Base-by-base conservation (phyloP, 768 basidiomycete species). In the Rhodotorula paludigena region DNA sequence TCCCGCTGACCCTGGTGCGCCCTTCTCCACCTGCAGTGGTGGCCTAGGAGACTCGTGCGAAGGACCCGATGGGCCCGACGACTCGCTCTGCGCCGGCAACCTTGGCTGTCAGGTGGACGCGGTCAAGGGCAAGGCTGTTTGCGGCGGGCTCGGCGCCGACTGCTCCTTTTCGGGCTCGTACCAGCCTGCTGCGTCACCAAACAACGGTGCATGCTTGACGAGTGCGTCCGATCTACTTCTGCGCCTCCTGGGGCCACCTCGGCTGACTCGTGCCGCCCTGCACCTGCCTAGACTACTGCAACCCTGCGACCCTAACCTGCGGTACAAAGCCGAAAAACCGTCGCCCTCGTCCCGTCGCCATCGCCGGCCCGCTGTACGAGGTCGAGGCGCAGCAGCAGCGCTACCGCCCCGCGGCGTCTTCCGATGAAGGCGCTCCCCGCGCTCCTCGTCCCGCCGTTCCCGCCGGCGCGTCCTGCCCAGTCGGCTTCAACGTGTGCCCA, bases 41-140 rank as follows among this genome's bases (percentile, higher is more conserved):
- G 66, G 66, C 16, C 57, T 68, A 6, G 66, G 66, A 7, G 66
- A 68, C 20, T 25, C 57, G 16, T 68, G 66, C 36, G 61, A 68
- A 25, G 66, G 66, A 0, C 56, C 57, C 1, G 66, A 63, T 14
- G 66, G 66, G 2, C 60, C 66, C 7, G 66, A 68, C 57, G 66
- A 68, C 52, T 53, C 61, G 21, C 38, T 68, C 2, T 68, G 66
- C 57, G 44, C 30, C 25, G 66, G 66, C 25, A 68, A 68, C 44
- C 32, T 68, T 3, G 44, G 57, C 2, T 68, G 66, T 32, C 66
- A 68, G n/a, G 35, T n/a, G 11, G 56, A 63, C 25, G 66, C 56
- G 8, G 47, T 53, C 1, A 9, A 25, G 1, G 66, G 66, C 0
- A 53, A 47, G 32, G 66, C 66, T 2, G 56, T 57, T 0, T 68